A percentile compares a stretch with the other conserved stretches of the same genome.
Conservation (phyloP, 2,329 filamentous ascomycete species). For the Venturia carpophila region DNA sequence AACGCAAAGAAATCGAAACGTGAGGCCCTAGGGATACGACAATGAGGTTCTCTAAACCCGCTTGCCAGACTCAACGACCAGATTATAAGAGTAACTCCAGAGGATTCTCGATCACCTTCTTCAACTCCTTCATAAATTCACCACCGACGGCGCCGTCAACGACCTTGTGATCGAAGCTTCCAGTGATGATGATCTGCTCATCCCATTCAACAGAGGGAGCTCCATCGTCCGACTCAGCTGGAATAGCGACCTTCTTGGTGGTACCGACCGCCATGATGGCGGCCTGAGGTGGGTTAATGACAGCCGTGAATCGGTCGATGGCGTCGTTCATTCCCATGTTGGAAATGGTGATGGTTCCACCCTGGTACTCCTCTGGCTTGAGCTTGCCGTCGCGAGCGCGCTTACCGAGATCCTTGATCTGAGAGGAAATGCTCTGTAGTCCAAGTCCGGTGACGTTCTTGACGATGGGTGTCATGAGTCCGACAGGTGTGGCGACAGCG, state of each 20-base stretch:
- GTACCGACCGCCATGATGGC: constrained; percentile 92
- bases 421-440: constrained; percentile 75
- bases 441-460: constrained; percentile 80
- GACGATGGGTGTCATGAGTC: constrained; percentile 96
- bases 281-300: constrained; percentile 98
- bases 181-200: constrained; percentile 92
- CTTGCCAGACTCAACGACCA: neutral
- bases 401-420: constrained; percentile 96
- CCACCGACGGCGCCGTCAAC: constrained; percentile 93
- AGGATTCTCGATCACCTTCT: constrained; percentile 97
- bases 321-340: constrained; percentile 99
- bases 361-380: constrained; percentile 99
- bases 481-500: constrained; percentile 84
- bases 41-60: neutral
- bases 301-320: constrained; percentile 92
- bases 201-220: constrained; percentile 73
- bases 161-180: constrained; percentile 98
- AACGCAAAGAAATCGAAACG: constrained; percentile 1
- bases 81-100: constrained; percentile 80
- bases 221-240: constrained; percentile 72
- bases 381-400: constrained; percentile 94
- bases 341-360: constrained; percentile 96
- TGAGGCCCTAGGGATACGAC: neutral
- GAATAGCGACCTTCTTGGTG: constrained; percentile 89
- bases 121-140: constrained; percentile 94